phyloP scores from a whole-genome alignment of 192 early-diverging fungal species.

The Kappamyces sp. region DNA sequence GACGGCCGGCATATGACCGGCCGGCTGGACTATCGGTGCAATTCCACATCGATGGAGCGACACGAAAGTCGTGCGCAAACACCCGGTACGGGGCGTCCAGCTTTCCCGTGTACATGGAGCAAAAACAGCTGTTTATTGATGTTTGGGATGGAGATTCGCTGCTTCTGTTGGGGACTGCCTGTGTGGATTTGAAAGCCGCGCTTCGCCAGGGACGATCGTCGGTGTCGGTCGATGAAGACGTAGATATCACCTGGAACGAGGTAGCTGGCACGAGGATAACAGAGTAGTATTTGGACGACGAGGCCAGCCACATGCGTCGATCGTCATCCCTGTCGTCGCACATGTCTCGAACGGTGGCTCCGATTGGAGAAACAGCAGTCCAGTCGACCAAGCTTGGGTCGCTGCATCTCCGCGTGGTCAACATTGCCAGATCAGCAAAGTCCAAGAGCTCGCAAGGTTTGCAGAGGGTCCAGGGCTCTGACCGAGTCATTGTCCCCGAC shows the following conservation, averaged over 20 bases:
- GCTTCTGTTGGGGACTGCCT: conserved; percentile 32
- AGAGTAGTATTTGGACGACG: conserved; percentile 2
- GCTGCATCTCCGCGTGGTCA: conserved; percentile 26
- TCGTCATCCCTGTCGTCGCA: conserved; percentile 21
- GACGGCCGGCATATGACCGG: conserved; percentile 6
- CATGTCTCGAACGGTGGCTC: conserved; percentile 17
- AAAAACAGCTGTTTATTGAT: conserved; percentile 27
- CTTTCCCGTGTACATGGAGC: conserved; percentile 3
- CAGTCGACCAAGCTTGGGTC: conserved; percentile 19
- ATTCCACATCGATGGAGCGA: background rate
- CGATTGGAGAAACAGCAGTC: conserved; percentile 7
- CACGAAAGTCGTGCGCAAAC: background rate
- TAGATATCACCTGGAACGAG: conserved; percentile 33
- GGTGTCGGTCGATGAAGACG: conserved; percentile 32
- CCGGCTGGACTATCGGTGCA: background rate
- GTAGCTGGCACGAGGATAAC: conserved; percentile 5
- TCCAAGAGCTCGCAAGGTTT: background rate
- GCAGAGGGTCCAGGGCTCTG: background rate
- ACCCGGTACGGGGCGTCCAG: background rate
- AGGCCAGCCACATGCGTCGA: conserved; percentile 10
- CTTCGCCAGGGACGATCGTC: conserved; percentile 27
- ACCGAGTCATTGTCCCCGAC: conserved; percentile 16
- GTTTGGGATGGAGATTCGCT: conserved; percentile 41
- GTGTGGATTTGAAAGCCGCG: conserved; percentile 21
- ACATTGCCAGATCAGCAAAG: conserved; percentile 20